Base-by-base conservation (phyloP, 164 flowering plant genomes). In the Magnolia officinalis region DNA sequence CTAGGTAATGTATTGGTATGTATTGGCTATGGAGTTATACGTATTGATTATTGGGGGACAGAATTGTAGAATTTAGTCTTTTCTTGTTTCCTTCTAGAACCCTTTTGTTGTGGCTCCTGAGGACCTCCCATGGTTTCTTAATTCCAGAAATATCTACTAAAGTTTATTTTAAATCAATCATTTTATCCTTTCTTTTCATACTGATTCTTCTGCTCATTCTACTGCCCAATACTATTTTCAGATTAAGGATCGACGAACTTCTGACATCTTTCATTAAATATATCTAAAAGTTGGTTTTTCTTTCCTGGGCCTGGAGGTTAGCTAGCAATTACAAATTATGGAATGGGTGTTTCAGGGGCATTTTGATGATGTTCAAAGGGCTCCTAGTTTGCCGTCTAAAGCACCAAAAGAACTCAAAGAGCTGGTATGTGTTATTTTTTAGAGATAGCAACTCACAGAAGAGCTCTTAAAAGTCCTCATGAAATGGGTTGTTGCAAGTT, bases 311-410 rank as follows among this genome's bases (percentile, higher is more conserved):
- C 50, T 3, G 69, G 13, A 37, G 16, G 52, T 4, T 21, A 19
- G 71, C 9, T 23, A 50, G 64, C 14, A 70, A 29, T 58, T 61
- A 78, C 49, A 50, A 19, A 26, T 63, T 45, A 23, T 49, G 20
- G 31, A 78, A 59, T 74, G 20, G 45, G 20, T 81, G 20, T 80
- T 83, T 45, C 82, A 96, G 97, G 96, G 90, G 10, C 88, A 77
- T 73, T 96, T 90, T 84, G 91, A 94, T 83, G 96, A 90, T 87
- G 91, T 88, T 76, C 88, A 89, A 78, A 91, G 79, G 79, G 83
- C 86, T 67, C 87, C 94, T 61, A 79, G 75, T 37, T 76, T 90
- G 76, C 85, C 88, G 8, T 75, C 90, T 51, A 87, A 85, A 78
- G 91, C 91, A 67, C 96, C 95, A 63, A 89, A 80, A 87, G 92